Evolutionary conservation across 768 basidiomycete species (phyloP).

Genomic region (Pulveroboletus sp.): DNA sequence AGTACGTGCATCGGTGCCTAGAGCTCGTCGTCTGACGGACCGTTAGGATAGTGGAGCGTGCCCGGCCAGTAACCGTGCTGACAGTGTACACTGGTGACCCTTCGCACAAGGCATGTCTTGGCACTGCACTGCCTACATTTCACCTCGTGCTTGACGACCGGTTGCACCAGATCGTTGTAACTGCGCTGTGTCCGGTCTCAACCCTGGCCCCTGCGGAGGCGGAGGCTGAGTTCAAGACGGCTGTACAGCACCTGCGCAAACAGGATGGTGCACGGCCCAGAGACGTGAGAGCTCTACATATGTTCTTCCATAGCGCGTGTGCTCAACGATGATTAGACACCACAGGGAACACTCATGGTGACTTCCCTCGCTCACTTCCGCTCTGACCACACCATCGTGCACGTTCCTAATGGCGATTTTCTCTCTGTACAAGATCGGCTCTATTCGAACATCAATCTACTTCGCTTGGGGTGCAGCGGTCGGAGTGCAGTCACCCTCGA

Average conservation of each 20-base stretch:
- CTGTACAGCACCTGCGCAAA: slow-evolving; percentile 55
- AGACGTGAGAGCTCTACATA: slow-evolving; percentile 37
- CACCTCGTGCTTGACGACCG: slow-evolving; percentile 11
- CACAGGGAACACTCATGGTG: slow-evolving; percentile 66
- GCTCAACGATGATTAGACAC: slow-evolving; percentile 39
- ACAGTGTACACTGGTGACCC: slow-evolving; percentile 76
- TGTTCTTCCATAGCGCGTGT: not conserved
- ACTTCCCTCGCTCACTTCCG: slow-evolving; percentile 86
- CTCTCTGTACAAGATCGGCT: slow-evolving; percentile 59
- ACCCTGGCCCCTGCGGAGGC: slow-evolving; percentile 41
- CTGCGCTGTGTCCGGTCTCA: slow-evolving; percentile 46
- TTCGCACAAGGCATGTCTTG: slow-evolving; percentile 49
- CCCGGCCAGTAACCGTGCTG: slow-evolving; percentile 54
- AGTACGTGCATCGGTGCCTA: slow-evolving; percentile 9
- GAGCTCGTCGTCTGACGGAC: not conserved
- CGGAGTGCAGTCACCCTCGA: slow-evolving; percentile 73
- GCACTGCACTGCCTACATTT: not conserved
- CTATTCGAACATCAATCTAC: slow-evolving; percentile 76
- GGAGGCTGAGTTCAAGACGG: slow-evolving; percentile 54
- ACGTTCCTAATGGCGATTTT: slow-evolving; percentile 65
- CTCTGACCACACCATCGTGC: slow-evolving; percentile 82
- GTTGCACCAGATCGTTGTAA: slow-evolving; percentile 50
- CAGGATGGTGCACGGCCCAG: slow-evolving; percentile 69
- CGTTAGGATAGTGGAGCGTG: slow-evolving; percentile 62
- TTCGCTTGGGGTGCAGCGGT: slow-evolving; percentile 83